Evolutionary conservation across 2,329 filamentous ascomycete genomes (phyloP).

Genomic region (Sarocladiaceae sp.): DNA sequence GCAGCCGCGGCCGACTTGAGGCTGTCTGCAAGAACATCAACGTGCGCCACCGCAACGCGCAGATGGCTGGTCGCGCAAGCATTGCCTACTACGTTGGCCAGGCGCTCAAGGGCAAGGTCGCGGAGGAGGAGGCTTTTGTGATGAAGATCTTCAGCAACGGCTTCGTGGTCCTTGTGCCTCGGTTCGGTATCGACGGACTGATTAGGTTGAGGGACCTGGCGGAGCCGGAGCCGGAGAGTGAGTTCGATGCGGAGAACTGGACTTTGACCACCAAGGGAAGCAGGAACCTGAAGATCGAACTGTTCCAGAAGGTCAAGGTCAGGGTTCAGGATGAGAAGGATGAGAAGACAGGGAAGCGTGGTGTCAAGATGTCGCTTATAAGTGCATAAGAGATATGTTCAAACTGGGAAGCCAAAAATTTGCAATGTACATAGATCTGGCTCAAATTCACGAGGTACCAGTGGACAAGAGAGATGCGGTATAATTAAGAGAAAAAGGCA

Average conservation of each 20-base stretch:
- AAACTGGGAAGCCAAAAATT: constrained; percentile 10
- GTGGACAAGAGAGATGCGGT: too few relatives aligned
- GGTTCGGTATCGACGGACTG: constrained; percentile 90
- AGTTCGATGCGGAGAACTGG: constrained; percentile 83
- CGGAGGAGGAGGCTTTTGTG: constrained; percentile 86
- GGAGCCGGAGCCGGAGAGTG: constrained; percentile 68
- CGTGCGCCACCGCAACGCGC: constrained; percentile 90
- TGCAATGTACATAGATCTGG: background rate
- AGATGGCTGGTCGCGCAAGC: constrained; percentile 87
- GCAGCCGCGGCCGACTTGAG: constrained; percentile 79
- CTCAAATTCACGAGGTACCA: too few relatives aligned
- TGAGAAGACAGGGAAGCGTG: constrained; percentile 91
- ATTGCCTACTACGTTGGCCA: constrained; percentile 98
- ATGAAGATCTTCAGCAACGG: constrained; percentile 98
- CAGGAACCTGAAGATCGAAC: constrained; percentile 57
- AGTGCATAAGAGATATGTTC: constrained; percentile 20
- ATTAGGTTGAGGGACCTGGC: constrained; percentile 81
- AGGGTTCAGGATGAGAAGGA: constrained; percentile 90
- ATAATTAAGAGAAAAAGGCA: constrained; percentile 1
- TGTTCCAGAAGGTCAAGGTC: constrained; percentile 90
- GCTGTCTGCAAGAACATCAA: constrained; percentile 98
- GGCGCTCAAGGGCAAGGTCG: constrained; percentile 70
- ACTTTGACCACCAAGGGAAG: constrained; percentile 57
- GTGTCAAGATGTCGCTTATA: constrained; percentile 69
- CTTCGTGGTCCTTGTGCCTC: constrained; percentile 90